Base-by-base conservation (phyloP, 2,329 filamentous ascomycete genomes). In the Alternaria novae-zelandiae region DNA sequence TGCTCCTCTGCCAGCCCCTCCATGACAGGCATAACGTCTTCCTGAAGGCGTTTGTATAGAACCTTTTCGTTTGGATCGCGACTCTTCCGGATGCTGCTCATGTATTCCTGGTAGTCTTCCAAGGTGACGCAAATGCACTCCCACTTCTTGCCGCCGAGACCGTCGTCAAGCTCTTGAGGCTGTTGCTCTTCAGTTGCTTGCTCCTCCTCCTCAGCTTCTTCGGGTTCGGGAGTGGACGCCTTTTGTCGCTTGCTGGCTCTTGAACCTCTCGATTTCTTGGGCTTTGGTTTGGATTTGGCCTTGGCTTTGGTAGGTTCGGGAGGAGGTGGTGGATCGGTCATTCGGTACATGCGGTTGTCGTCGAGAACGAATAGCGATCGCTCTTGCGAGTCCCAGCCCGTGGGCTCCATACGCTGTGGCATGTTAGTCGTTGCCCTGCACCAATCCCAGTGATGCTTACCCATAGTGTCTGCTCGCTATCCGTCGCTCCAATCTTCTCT, bases 281-380 rank as follows among this genome's bases (percentile, higher is more conserved):
- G 79, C 85, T 90, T 87, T 2, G 80, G 7, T 63, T 83, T 84
- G 5, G 80, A 21, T 65, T 83, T 84, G 6, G 79, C 63, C 75
- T 91, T 91, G 5, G 79, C 64, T 75, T 91, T 91, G 25, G 86
- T 79, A 3, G 85, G 78, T n/a, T 84, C 82, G 13, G 87, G 80
- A 7, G 88, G 86, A 2, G 87, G 84, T 1, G 89, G 88, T 25
- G 91, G 86, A 63, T 97, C 92, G n/a, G 92, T 93, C 65, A 91
- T 86, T 59, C 94, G 91, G 78, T 99, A 99, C 45, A 99, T 84
- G 66, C 96, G 88, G 73, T 97, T 96, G 78, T 99, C 96, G 72
- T 98, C 95, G 4, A 99, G 86, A 4, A 98, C 90, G 74, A 91
- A 97, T 77, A 98, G 97, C 36, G 89, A 90, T 41, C 93, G 90